Evolutionary conservation across 1,139 yeast genomes (phyloP).

Genomic region (Dujonia santamariae): DNA sequence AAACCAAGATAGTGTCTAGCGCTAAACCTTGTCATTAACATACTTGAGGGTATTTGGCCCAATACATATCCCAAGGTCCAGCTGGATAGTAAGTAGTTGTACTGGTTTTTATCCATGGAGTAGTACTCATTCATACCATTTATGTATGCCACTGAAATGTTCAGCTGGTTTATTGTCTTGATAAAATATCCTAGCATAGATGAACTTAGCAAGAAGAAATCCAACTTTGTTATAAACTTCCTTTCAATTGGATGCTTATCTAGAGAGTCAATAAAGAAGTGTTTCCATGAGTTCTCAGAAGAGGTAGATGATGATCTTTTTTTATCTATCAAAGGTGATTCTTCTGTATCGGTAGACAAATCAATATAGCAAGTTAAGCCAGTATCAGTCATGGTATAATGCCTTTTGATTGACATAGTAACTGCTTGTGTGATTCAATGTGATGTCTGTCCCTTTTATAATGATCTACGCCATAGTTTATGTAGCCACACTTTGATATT

Average conservation of each 20-base stretch:
- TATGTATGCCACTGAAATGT: constrained; percentile 8
- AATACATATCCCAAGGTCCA: constrained; percentile 11
- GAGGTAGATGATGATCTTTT: background rate
- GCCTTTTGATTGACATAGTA: too few relatives aligned
- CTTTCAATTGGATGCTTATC: constrained; percentile 10
- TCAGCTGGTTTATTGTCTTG: constrained; percentile 10
- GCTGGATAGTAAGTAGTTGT: constrained; percentile 7
- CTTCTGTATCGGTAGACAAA: too few relatives aligned
- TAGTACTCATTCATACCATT: constrained; percentile 11
- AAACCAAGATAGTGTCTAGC: constrained; percentile 9
- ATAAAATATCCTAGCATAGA: constrained; percentile 9
- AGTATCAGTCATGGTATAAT: too few relatives aligned
- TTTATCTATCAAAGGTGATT: too few relatives aligned
- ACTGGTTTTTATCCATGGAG: constrained; percentile 10
- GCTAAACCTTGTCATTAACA: constrained; percentile 4
- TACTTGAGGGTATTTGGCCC: constrained; percentile 9
- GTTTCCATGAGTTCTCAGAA: constrained; percentile 3
- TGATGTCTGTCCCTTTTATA: too few relatives aligned
- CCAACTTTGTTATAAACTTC: constrained; percentile 8
- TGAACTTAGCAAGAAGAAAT: constrained; percentile 6
- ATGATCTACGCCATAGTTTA: too few relatives aligned
- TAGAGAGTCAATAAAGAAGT: constrained; percentile 7
- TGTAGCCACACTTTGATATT: too few relatives aligned
- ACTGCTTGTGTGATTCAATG: too few relatives aligned
- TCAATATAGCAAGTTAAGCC: too few relatives aligned